Conservation (phyloP, 2,329 filamentous ascomycete species). For the Calonectria fujianensis region DNA sequence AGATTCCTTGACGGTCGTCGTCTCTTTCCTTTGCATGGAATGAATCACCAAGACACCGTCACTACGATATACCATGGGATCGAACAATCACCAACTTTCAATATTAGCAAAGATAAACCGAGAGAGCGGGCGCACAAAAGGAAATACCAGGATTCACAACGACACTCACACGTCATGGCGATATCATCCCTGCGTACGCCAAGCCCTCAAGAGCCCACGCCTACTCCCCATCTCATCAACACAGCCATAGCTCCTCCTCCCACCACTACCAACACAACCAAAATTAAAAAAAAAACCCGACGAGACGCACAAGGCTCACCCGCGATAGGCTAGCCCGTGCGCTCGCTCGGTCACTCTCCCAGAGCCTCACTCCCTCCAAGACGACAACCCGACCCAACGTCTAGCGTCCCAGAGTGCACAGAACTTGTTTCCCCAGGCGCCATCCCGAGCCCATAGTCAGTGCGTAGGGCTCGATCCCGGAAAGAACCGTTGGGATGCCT, state of each 20-base stretch:
- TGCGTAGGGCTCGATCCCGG: conserved; percentile 16
- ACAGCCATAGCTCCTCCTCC: neutral
- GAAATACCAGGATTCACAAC: neutral
- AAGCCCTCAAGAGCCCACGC: no score
- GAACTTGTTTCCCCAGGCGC: conserved; percentile 2
- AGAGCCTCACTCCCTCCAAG: neutral
- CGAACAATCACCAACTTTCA: neutral
- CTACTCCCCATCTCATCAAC: neutral
- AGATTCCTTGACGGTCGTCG: neutral
- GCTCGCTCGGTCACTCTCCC: neutral
- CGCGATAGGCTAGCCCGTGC: neutral
- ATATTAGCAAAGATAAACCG: neutral
- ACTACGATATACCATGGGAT: neutral
- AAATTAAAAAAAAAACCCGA: neutral
- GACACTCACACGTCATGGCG: neutral
- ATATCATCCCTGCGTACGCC: neutral
- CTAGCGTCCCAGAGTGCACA: conserved; percentile 11
- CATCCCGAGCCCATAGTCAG: conserved; percentile 2
- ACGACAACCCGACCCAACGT: neutral
- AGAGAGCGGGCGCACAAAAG: neutral
- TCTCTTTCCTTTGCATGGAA: neutral
- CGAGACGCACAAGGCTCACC: neutral
- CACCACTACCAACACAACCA: neutral
- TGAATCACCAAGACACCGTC: neutral
- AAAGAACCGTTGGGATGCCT: neutral